Conservation (phyloP, 306 rosid species). For the Sechiopsis laciniata region DNA sequence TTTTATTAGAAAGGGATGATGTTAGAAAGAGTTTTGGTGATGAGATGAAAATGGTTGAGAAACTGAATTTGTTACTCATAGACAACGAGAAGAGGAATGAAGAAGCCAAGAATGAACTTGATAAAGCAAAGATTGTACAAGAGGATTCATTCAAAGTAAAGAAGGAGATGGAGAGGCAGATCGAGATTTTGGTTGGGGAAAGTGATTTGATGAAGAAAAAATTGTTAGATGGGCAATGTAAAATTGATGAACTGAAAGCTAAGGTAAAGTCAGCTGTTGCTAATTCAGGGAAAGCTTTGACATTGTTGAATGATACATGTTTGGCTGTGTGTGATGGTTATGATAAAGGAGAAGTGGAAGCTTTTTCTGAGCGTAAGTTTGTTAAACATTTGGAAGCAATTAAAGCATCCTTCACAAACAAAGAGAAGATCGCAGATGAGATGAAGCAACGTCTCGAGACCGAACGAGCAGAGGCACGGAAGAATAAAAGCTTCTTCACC, state of each 20-base stretch:
- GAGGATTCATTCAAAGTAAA: slow-evolving; percentile 31
- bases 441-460: slow-evolving; percentile 44
- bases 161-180: slow-evolving; percentile 29
- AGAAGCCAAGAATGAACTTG: slow-evolving; percentile 34
- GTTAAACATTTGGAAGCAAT: slow-evolving; percentile 57
- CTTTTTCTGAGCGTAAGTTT: slow-evolving; percentile 32
- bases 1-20: slow-evolving; percentile 25
- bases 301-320: slow-evolving; percentile 54
- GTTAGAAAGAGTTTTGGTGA: slow-evolving; percentile 32
- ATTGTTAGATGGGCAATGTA: slow-evolving; percentile 29
- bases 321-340: slow-evolving; percentile 26
- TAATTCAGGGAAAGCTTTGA: slow-evolving; percentile 37
- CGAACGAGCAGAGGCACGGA: slow-evolving; percentile 34
- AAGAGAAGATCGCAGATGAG: slow-evolving; percentile 50
- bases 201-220: slow-evolving; percentile 32
- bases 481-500: slow-evolving; percentile 56
- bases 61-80: slow-evolving; percentile 30
- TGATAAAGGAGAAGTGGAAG: slow-evolving; percentile 31
- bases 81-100: slow-evolving; percentile 32
- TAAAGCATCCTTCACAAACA: slow-evolving; percentile 48
- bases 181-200: slow-evolving; percentile 38
- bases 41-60: slow-evolving; percentile 42
- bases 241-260: slow-evolving; percentile 35
- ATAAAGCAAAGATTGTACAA: slow-evolving; percentile 24
- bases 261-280: slow-evolving; percentile 34